These are phyloP conservation scores for Babesia sp. DNA, from an alignment of 169 alveolate genomes.

Conservation along the genomic window DNA sequence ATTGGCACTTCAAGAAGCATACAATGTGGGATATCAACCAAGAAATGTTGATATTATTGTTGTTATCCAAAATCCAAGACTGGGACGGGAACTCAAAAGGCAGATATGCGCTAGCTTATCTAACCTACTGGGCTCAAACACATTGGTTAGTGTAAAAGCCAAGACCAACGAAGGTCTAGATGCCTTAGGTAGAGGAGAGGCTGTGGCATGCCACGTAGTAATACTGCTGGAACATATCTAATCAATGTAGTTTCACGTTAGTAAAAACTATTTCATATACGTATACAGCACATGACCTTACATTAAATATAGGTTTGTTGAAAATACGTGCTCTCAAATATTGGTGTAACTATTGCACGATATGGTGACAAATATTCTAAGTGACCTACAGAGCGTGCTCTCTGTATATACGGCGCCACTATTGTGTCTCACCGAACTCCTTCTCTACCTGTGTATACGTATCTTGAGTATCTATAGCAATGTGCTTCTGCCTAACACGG, in stretches of 20 bases:
- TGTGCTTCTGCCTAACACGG: conserved; percentile 57
- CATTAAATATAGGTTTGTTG: too few relatives aligned
- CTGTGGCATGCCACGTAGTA: conserved; percentile 66
- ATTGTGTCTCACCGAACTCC: too few relatives aligned
- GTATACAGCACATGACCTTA: too few relatives aligned
- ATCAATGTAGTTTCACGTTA: background rate
- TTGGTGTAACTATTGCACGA: too few relatives aligned
- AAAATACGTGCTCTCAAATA: too few relatives aligned
- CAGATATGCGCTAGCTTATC: conserved; percentile 6
- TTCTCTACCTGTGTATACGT: too few relatives aligned
- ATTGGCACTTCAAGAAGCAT: conserved; percentile 23
- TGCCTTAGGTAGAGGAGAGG: conserved; percentile 55
- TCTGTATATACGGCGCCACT: too few relatives aligned
- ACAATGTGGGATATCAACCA: conserved; percentile 33
- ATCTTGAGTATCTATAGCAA: conserved; percentile 8
- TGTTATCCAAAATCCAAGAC: conserved; percentile 44
- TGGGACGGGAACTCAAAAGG: conserved; percentile 23
- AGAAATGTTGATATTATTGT: conserved; percentile 47
- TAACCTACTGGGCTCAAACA: conserved; percentile 30
- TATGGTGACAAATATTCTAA: too few relatives aligned
- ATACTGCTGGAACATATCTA: conserved; percentile 24
- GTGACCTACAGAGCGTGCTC: too few relatives aligned
- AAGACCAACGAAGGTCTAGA: conserved; percentile 70
- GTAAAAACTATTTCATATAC: background rate
- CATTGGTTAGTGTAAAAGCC: conserved; percentile 58